A percentile compares a stretch with the other conserved stretches of the same genome.
Evolutionary conservation across 495 filamentous ascomycete genomes (phyloP).

Genomic region (Xylaria grammica): DNA sequence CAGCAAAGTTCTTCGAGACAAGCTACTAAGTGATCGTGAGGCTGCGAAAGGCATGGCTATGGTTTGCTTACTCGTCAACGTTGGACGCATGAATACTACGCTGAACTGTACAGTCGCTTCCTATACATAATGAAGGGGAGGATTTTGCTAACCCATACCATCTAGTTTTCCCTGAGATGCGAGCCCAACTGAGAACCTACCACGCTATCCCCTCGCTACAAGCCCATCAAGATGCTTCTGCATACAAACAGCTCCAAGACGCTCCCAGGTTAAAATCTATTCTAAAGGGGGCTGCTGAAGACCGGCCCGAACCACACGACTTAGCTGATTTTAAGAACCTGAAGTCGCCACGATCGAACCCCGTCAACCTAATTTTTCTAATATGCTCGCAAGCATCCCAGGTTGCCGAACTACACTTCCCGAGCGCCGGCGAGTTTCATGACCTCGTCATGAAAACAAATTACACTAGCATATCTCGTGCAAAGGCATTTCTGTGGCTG

Average conservation of each 20-base stretch:
- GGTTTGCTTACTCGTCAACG: conserved; percentile 96
- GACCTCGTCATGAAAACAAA: conserved; percentile 92
- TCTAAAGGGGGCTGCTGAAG: conserved; percentile 94
- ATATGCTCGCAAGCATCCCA: conserved; percentile 89
- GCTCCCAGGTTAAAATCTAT: conserved; percentile 96
- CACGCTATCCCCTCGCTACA: conserved; percentile 97
- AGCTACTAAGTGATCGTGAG: conserved; percentile 88
- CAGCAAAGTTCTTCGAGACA: conserved; percentile 96
- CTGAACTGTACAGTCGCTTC: conserved; percentile 76
- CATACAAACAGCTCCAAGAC: conserved; percentile 98
- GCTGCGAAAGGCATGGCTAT: conserved; percentile 98
- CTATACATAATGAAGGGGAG: neutral
- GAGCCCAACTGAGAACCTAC: conserved; percentile 95
- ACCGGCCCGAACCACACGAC: conserved; percentile 83
- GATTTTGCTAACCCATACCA: conserved; percentile 36
- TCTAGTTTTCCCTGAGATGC: conserved; percentile 98
- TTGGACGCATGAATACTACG: conserved; percentile 98
- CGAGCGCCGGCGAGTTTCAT: conserved; percentile 85
- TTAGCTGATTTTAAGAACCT: conserved; percentile 77
- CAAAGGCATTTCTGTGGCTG: conserved; percentile 91
- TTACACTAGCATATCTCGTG: conserved; percentile 80
- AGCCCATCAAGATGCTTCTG: conserved; percentile 90
- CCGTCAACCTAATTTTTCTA: conserved; percentile 95
- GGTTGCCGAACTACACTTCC: conserved; percentile 92
- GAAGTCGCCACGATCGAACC: conserved; percentile 83